Conservation (phyloP, 2,329 filamentous ascomycete species). For the Microsporum audouinii region DNA sequence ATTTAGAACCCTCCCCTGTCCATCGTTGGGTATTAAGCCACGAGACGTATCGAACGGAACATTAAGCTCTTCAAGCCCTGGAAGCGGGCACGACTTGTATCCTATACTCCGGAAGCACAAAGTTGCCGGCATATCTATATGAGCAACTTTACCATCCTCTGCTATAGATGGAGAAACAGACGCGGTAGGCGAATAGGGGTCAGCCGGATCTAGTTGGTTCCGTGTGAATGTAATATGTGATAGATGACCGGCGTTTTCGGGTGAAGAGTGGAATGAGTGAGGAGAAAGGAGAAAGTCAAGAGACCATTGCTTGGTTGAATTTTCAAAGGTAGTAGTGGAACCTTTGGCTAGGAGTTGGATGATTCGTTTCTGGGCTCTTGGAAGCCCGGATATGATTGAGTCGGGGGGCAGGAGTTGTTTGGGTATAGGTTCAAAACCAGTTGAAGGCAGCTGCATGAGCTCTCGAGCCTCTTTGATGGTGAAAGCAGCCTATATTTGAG, state of each 20-base stretch:
- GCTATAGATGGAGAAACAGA: constrained; percentile 27
- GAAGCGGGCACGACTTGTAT: constrained; percentile 70
- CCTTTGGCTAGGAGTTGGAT: constrained; percentile 74
- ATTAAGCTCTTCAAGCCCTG: constrained; percentile 60
- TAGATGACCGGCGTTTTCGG: constrained; percentile 40
- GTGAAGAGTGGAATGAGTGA: constrained; percentile 49
- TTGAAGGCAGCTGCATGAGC: constrained; percentile 61
- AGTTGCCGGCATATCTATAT: constrained; percentile 41
- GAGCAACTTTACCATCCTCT: constrained; percentile 24
- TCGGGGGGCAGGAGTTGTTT: constrained; percentile 51
- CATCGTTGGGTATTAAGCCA: constrained; percentile 75
- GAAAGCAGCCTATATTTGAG: constrained; percentile 59
- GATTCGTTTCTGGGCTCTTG: constrained; percentile 63
- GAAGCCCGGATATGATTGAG: constrained; percentile 53
- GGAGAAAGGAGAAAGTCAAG: constrained; percentile 79
- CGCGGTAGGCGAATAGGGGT: constrained; percentile 42
- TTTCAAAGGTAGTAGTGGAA: constrained; percentile 41
- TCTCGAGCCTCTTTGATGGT: constrained; percentile 93
- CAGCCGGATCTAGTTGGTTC: constrained; percentile 41
- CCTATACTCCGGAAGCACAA: constrained; percentile 89
- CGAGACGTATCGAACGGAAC: constrained; percentile 64
- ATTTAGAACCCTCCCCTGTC: constrained; percentile 57
- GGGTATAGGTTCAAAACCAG: constrained; percentile 61
- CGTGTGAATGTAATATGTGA: constrained; percentile 54
- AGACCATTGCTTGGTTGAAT: constrained; percentile 60